These are phyloP conservation scores for Patellaria atrata DNA, from an alignment of 495 filamentous ascomycete species.

Conservation along the genomic window DNA sequence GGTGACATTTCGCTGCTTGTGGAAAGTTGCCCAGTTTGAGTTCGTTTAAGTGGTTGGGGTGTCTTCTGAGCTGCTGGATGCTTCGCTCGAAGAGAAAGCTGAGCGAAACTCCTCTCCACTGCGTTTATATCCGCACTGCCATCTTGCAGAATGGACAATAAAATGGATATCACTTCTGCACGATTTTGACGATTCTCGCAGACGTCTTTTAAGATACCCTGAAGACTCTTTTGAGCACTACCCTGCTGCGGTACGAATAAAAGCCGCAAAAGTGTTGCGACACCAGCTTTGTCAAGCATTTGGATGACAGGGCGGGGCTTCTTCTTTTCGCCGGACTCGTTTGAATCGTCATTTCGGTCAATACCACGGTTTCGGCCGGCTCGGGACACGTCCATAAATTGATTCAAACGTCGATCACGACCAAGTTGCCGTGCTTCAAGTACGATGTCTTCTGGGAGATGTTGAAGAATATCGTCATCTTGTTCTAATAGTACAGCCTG, in stretches of 20 bases:
- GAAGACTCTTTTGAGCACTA: conserved; percentile 62
- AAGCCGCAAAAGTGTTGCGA: conserved; percentile 83
- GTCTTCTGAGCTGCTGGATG: conserved; percentile 54
- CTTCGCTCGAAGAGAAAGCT: conserved; percentile 81
- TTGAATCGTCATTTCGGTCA: conserved; percentile 8
- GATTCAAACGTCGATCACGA: conserved; percentile 42
- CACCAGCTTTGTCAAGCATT: conserved; percentile 90
- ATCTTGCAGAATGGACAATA: conserved; percentile 92
- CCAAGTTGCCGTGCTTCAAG: conserved; percentile 68
- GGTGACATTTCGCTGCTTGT: conserved; percentile 65
- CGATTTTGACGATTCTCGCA: conserved; percentile 91
- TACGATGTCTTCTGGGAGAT: conserved; percentile 71
- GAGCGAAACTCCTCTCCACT: conserved; percentile 87
- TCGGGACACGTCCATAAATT: conserved; percentile 40
- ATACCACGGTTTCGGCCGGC: conserved; percentile 22
- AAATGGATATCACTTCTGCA: conserved; percentile 81
- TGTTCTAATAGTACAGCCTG: conserved; percentile 81
- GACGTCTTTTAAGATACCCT: conserved; percentile 72
- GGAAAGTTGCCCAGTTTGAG: conserved; percentile 35
- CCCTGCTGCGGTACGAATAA: conserved; percentile 94
- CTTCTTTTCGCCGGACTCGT: conserved; percentile 28
- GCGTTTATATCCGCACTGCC: conserved; percentile 84
- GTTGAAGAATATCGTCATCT: conserved; percentile 72
- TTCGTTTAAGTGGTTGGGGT: conserved; percentile 61
- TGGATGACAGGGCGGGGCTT: conserved; percentile 72